A percentile compares a stretch with the other conserved stretches of the same genome.
These are phyloP conservation scores for Populus tomentosa DNA, from an alignment of 441 rosid genomes.

Conservation along the genomic window DNA sequence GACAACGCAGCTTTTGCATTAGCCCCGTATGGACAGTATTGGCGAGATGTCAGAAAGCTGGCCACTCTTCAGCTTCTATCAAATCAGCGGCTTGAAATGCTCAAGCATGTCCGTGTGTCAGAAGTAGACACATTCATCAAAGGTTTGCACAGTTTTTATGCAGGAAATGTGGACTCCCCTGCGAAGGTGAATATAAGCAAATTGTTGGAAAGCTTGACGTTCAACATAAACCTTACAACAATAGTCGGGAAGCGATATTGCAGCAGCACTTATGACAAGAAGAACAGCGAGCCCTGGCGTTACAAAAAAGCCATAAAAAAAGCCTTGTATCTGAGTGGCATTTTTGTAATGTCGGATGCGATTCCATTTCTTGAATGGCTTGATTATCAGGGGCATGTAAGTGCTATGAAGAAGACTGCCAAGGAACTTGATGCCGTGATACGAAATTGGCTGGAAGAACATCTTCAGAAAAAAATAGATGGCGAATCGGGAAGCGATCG, in stretches of 20 bases:
- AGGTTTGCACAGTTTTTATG: slow-evolving; percentile 23
- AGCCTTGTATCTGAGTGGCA: slow-evolving; percentile 33
- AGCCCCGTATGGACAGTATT: slow-evolving; percentile 34
- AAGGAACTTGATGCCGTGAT: slow-evolving; percentile 43
- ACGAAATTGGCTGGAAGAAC: slow-evolving; percentile 47
- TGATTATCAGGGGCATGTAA: slow-evolving; percentile 37
- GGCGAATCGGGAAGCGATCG: not conserved
- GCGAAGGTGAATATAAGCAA: slow-evolving; percentile 26
- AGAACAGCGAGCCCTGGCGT: slow-evolving; percentile 38
- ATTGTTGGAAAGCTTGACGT: slow-evolving; percentile 35
- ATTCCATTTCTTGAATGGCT: slow-evolving; percentile 55
- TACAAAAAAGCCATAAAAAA: slow-evolving; percentile 36
- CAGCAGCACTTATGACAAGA: slow-evolving; percentile 17
- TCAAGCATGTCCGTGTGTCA: slow-evolving; percentile 34
- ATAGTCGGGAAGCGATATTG: slow-evolving; percentile 39
- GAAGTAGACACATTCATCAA: slow-evolving; percentile 40
- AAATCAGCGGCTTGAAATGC: slow-evolving; percentile 38
- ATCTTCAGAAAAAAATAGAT: slow-evolving; percentile 16
- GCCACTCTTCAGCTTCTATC: slow-evolving; percentile 52
- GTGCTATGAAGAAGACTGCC: slow-evolving; percentile 39
- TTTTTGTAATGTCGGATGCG: slow-evolving; percentile 33
- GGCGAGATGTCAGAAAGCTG: slow-evolving; percentile 60
- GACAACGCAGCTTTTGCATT: too few species aligned
- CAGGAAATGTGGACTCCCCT: not conserved
- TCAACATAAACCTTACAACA: slow-evolving; percentile 39